Evolutionary conservation across 2,329 filamentous ascomycete genomes (phyloP), one percentile per base, ranked within the genome.

Genomic region (Fusarium fujikuroi): DNA sequence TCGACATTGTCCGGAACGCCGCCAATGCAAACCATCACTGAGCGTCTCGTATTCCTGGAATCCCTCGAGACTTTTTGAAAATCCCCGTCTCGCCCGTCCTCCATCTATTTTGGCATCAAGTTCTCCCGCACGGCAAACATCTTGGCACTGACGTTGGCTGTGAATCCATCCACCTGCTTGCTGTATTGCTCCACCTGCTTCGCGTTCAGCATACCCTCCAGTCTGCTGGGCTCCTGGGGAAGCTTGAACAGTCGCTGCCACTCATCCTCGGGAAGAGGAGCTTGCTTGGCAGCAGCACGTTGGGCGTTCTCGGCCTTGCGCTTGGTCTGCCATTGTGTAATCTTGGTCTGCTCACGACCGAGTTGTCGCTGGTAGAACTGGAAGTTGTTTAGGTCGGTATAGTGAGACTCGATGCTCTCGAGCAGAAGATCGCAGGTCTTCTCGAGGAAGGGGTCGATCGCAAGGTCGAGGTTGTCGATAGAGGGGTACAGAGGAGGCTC

Each of bases 351-450:
- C 87, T 99, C 96, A 78, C 96, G 93, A 60, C 92, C 92, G 65
- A 98, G 89, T 80, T 97, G 95, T 79, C 96, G 91, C 86, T 98
- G 95, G 87, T 98, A 98, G 89, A 90, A 91, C 84, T 98, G 95
- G 87, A 97, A 96, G 89, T 99, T 99, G 91, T 98, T 98, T 82
- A 97, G 92, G 85, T 99, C 96, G 69, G 95, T 97, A 86, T 98
- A 96, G 87, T 99, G 96, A 63, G 93, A 92, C 87, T 99, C 96
- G 82, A 99, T 97, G 87, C 93, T 95, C 81, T 99, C 96, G 72
- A 98, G 91, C 64, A 99, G 90, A 76, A 98, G 90, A 81, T 99
- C 95, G 85, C 95, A 97, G 59, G 95, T 97, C 90, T 98, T 97
- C 89, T 98, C 95, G 53, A 99, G 91, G 88, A 97, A 97, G 37